These are phyloP conservation scores for Geotrichum cucujoidarum DNA, from an alignment of 1,139 yeast genomes.

Conservation along the genomic window DNA sequence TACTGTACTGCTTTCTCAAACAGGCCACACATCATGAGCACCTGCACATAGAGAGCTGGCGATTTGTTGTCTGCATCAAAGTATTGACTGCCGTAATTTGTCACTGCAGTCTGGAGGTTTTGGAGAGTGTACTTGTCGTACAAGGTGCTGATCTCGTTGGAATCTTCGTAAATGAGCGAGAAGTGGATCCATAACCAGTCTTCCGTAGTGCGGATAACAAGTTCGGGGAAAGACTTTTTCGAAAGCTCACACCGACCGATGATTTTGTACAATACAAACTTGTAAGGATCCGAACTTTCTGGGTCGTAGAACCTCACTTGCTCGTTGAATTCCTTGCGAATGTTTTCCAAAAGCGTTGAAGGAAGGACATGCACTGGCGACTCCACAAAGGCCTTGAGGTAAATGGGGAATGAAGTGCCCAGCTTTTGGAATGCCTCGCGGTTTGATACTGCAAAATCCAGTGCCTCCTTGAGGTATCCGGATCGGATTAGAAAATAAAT, in stretches of 20 bases:
- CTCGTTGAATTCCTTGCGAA: slow-evolving; percentile 79
- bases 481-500: slow-evolving; percentile 79
- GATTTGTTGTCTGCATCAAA: slow-evolving; percentile 61
- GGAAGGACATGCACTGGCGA: slow-evolving; percentile 55
- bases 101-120: slow-evolving; percentile 64
- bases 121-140: slow-evolving; percentile 68
- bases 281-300: slow-evolving; percentile 69
- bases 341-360: slow-evolving; percentile 60
- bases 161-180: slow-evolving; percentile 58
- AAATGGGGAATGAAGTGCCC: slow-evolving; percentile 78
- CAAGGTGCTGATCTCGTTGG: slow-evolving; percentile 44
- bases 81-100: slow-evolving; percentile 67
- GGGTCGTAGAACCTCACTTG: slow-evolving; percentile 66
- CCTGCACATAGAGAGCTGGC: slow-evolving; percentile 67
- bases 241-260: slow-evolving; percentile 86
- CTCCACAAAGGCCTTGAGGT: slow-evolving; percentile 66
- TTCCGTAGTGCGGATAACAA: slow-evolving; percentile 70
- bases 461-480: slow-evolving; percentile 75
- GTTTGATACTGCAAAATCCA: slow-evolving; percentile 51
- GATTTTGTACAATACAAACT: slow-evolving; percentile 84
- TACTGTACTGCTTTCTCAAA: slow-evolving; percentile 79
- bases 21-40: slow-evolving; percentile 69
- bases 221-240: slow-evolving; percentile 64
- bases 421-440: slow-evolving; percentile 67
- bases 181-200: slow-evolving; percentile 98